Percentiles rank a stretch among this genome's conserved stretches.
Evolutionary conservation across 108 stramenopile genomes (phyloP).

Genomic region (Seminavis robusta): DNA sequence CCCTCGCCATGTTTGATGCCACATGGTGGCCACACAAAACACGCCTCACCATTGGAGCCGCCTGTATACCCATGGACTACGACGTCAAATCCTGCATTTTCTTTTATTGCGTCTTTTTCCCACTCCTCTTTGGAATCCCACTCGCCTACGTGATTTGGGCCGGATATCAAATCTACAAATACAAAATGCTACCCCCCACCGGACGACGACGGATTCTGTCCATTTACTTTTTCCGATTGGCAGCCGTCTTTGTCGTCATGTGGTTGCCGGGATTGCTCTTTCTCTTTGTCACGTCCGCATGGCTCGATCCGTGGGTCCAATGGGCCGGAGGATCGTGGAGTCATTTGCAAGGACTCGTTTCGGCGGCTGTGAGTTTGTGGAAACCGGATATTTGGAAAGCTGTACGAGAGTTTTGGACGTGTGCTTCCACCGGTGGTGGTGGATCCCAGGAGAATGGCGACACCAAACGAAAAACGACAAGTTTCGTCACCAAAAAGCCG

Average conservation of each 20-base stretch:
- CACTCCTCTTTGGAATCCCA: too few relatives aligned
- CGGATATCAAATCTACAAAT: background rate
- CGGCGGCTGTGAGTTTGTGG: background rate
- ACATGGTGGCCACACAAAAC: too few relatives aligned
- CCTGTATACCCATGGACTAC: slow-evolving; percentile 11
- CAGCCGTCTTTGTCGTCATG: slow-evolving; percentile 11
- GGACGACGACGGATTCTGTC: slow-evolving; percentile 5
- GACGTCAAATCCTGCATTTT: too few relatives aligned
- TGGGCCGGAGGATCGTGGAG: slow-evolving; percentile 1
- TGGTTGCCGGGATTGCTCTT: slow-evolving; percentile 8
- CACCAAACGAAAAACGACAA: too few relatives aligned
- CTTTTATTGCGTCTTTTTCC: too few relatives aligned
- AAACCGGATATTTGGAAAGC: slow-evolving; percentile 6
- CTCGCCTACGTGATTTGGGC: too few relatives aligned
- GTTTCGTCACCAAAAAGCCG: too few relatives aligned
- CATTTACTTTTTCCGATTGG: slow-evolving; percentile 8
- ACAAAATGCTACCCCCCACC: slow-evolving; percentile 5
- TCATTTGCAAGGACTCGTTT: slow-evolving; percentile 8
- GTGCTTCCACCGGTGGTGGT: background rate
- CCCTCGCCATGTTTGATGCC: background rate
- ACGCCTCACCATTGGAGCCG: background rate
- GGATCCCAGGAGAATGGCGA: too few relatives aligned
- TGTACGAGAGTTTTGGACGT: background rate
- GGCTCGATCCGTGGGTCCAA: background rate
- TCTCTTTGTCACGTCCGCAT: background rate